Evolutionary conservation across 805 yeast species (phyloP), one percentile per base, ranked within the genome.

Genomic region (Kodamaea laetipori): DNA sequence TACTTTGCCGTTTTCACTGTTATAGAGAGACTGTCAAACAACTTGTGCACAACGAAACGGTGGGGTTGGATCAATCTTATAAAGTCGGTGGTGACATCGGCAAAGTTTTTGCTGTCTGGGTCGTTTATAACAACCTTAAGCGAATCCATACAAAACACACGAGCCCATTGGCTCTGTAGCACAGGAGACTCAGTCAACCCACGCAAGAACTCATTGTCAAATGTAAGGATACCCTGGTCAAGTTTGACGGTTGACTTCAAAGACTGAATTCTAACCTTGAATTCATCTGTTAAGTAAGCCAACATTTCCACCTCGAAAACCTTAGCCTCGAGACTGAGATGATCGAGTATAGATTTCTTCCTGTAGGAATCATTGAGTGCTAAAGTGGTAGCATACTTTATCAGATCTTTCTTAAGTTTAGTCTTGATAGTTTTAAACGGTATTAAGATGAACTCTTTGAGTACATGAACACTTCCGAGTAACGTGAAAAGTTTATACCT

Each of bases 171-270:
- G 2, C 64, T 68, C 2, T 66, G 60, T 1, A 66, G 48, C 0
- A 73, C 63, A 1, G 85, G 82, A 0, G 84, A 80, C 39, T 77
- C 79, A 1, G 77, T 77, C 46, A 80, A 66, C 3, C 75, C 41
- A 38, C 85, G 62, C 3, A 67, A 41, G 37, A 69, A 64, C 6
- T 55, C 52, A 24, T 55, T 50, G 5, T 39, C 36, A 2, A 66
- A 12, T 4, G 21, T 26, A 5, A 45, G 7, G 6, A 48, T 41
- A 15, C 34, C 54, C 4, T 46, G 27, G 5, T 43, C 32, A 6
- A 47, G 16, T 7, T 37, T 27, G 6, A 44, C 17, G 4, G 15
- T n/a, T 7, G 44, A 6, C 17, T 55, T 60, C 6, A 69, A 58
- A 0, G 68, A 19, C 49, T 82, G 86, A 1, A 78, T 8, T 50